phyloP scores from a whole-genome alignment of 352 stramenopile genomes.

The Globisporangium acanthophoron region DNA sequence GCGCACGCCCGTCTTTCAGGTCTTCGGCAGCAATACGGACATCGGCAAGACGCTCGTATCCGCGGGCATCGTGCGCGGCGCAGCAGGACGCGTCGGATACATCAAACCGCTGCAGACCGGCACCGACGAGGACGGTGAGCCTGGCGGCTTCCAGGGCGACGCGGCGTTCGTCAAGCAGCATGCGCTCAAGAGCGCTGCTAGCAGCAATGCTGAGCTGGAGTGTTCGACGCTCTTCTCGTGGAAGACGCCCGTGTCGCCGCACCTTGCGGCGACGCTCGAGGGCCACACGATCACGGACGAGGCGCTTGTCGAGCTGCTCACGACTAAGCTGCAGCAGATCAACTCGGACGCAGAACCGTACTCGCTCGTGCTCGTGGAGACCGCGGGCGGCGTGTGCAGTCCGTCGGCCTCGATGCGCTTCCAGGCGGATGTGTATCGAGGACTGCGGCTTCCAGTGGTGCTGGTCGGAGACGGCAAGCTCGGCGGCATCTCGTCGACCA shows the following conservation, averaged over 20 bases:
- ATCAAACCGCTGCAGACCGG: constrained; percentile 97
- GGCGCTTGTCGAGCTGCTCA: constrained; percentile 73
- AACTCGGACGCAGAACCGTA: constrained; percentile 26
- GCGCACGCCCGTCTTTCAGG: constrained; percentile 72
- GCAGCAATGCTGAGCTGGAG: constrained; percentile 21
- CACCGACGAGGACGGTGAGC: constrained; percentile 33
- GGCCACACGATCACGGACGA: constrained; percentile 85
- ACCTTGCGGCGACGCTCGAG: constrained; percentile 89
- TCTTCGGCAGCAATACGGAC: constrained; percentile 98
- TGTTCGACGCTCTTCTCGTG: constrained; percentile 91
- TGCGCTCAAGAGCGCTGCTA: constrained; percentile 9
- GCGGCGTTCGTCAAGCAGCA: constrained; percentile 80
- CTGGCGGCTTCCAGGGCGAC: constrained; percentile 63
- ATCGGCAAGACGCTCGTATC: constrained; percentile 96
- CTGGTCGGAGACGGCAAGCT: constrained; percentile 96
- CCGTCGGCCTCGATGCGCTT: constrained; percentile 76
- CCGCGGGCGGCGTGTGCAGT: constrained; percentile 93
- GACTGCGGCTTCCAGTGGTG: constrained; percentile 86
- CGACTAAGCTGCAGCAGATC: constrained; percentile 38
- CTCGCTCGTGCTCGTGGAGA: constrained; percentile 89
- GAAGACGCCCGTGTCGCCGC: constrained; percentile 92
- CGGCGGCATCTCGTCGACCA: constrained; percentile 93
- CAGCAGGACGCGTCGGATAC: constrained; percentile 58
- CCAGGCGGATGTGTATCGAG: constrained; percentile 94
- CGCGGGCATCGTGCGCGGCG: constrained; percentile 86